Evolutionary conservation across 2,329 filamentous ascomycete species (phyloP), one percentile per base, ranked within the genome.

Genomic region (Pseudovirgaria hyperparasitica): DNA sequence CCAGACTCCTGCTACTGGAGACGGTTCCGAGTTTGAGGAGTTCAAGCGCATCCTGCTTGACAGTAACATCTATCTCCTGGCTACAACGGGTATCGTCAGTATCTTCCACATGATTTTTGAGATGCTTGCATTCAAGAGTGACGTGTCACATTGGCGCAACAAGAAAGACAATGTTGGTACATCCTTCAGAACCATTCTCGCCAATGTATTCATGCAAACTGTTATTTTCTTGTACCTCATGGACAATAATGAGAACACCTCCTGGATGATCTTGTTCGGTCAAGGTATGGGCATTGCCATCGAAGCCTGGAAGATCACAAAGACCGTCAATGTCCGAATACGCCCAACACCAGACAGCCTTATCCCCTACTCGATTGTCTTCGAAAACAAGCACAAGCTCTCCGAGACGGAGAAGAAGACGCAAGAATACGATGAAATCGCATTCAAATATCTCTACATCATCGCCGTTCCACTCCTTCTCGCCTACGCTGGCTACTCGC

Each of bases 131-230:
- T 98, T 98, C 63, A 93, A 92, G 47, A 93, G 80, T 50, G 90
- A 98, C 51, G 93, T 98, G 51, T 66, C 85, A 25, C 90, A 98
- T 58, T 98, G 90, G 73, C 82, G 86, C 50, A 94, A 96, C 65
- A 98, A 98, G 77, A 98, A 98, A 67, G 92, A 96, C 61, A 90
- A 93, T 32, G 81, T 98, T 16, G 90, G 90, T 37, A 92, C 93
- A 23, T 94, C 86, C 1, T 80, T 98, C 33, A 84, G 90, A 31
- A 92, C 87, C 17, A 98, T 98, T 46, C 65, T 98, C 31, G 85
- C 82, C 51, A 98, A 96, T 47, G 86, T 96, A 35, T 86, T 96
- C 55, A 98, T 98, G 90, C 90, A 98, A 57, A 56, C 69, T 5
- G 69, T 96, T 47, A 94, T 98, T 55, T 92, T 98, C 69, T 67